Evolutionary conservation across 192 early-diverging fungal species (phyloP), one percentile per base, ranked within the genome.

Genomic region (Pilaira anomala): DNA sequence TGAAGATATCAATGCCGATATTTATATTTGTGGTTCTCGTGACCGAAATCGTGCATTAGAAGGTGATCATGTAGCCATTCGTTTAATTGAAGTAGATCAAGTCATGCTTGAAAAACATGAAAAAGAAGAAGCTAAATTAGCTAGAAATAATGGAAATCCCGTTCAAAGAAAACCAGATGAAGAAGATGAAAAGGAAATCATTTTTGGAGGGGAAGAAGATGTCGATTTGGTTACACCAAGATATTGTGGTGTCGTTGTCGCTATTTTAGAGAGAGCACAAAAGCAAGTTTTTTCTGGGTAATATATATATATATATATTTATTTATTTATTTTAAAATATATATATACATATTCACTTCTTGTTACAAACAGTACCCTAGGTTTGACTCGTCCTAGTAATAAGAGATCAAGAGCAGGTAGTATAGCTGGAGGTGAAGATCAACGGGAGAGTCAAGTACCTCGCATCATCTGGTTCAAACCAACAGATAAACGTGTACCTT

Each of bases 11-110:
- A 82, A 83, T 57, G 77, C 83, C 5, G 92, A 93, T 63, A 81
- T 93, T 13, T 88, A 83, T 58, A 90, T 93, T 28, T 83, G 76
- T 41, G 89, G 89, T 7, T 80, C 80, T 26, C 80, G 78, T 48
- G 75, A 79, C 49, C 82, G 88, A 7, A 93, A 93, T 68, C 81
- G 92, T 25, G 88, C 91, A 2, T 66, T 93, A 12, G 90, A 93
- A 45, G 91, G 89, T 7, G 92, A 93, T 63, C 61, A 81, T 12
- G 92, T 93, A 19, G 83, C 84, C 14, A 76, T 93, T 3, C 62
- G 78, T 58, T 52, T 92, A 14, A 66, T 92, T 44, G 80, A 83
- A 41, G 83, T 84, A 1, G 78, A 80, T 13, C 86, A 89, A 62
- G 65, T 82, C 48, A 50, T 80, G 68, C 50, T 55, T 1, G 81